These are phyloP conservation scores for Saccharomyces hybrid DNA, from an alignment of 1,139 yeast genomes.

Conservation along the genomic window DNA sequence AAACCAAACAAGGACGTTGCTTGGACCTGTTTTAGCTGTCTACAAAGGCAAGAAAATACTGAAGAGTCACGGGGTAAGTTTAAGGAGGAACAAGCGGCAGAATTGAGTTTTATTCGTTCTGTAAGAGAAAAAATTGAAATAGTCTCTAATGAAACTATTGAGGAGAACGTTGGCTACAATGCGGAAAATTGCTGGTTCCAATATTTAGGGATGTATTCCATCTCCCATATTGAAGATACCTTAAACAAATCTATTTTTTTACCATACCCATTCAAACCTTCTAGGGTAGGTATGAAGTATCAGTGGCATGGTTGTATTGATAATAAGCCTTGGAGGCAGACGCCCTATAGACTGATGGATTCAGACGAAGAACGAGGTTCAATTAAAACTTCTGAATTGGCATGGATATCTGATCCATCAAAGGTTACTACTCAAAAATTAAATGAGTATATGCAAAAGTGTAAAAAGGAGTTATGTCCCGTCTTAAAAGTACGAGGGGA, in stretches of 20 bases:
- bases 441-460: constrained; percentile 48
- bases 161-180: constrained; percentile 8
- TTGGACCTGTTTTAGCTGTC: constrained; percentile 87
- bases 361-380: constrained; percentile 70
- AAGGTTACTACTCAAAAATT: constrained; percentile 34
- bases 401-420: constrained; percentile 53
- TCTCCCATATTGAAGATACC: constrained; percentile 19
- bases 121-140: constrained; percentile 3
- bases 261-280: constrained; percentile 27
- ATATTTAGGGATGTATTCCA: constrained; percentile 24
- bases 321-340: constrained; percentile 8
- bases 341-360: constrained; percentile 8
- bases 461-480: constrained; percentile 48
- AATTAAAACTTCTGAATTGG: constrained; percentile 57
- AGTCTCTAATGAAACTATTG: constrained; percentile 8
- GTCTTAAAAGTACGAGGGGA: constrained; percentile 40
- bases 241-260: constrained; percentile 15
- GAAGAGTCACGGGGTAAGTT: constrained; percentile 12
- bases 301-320: constrained; percentile 28
- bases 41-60: constrained; percentile 36
- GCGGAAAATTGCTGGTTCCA: constrained; percentile 26
- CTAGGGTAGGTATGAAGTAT: constrained; percentile 24
- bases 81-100: constrained; percentile 6
- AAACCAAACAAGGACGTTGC: constrained; percentile 86
- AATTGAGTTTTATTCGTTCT: neutral